Percentiles rank a stretch among this genome's conserved stretches.
Conservation (phyloP, 2,329 filamentous ascomycete genomes). For the Thelonectria discophora region DNA sequence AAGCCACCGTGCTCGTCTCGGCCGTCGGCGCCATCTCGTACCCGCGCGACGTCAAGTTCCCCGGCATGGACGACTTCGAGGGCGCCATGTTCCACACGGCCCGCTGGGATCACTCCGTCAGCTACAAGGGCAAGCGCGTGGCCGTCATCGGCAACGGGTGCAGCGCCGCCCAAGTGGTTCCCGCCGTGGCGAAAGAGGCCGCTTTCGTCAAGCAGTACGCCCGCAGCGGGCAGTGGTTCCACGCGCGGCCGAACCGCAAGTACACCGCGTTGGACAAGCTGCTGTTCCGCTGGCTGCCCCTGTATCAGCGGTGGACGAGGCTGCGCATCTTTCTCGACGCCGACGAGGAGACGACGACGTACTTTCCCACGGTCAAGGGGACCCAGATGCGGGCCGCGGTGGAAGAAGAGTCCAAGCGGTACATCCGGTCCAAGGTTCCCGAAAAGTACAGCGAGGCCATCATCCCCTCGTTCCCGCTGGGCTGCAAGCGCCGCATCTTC, state of each 20-base stretch:
- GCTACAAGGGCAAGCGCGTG: slow-evolving; percentile 44
- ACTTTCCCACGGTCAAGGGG: slow-evolving; percentile 22
- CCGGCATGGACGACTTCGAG: slow-evolving; percentile 45
- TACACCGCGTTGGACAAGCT: slow-evolving; percentile 21
- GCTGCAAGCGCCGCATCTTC: slow-evolving; percentile 46
- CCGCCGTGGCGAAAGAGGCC: slow-evolving; percentile 42
- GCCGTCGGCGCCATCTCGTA: slow-evolving; percentile 42
- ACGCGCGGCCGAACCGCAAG: slow-evolving; percentile 20
- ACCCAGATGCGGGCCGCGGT: slow-evolving; percentile 10
- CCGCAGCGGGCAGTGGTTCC: slow-evolving; percentile 34
- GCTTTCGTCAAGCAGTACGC: slow-evolving; percentile 29
- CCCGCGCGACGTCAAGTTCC: slow-evolving; percentile 40
- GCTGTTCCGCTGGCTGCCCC: slow-evolving; percentile 14
- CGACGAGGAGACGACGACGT: slow-evolving; percentile 22
- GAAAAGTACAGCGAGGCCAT: slow-evolving; percentile 12
- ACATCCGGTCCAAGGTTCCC: slow-evolving; percentile 23
- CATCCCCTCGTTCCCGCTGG: slow-evolving; percentile 33
- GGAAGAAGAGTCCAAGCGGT: slow-evolving; percentile 24
- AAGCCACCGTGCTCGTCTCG: slow-evolving; percentile 38
- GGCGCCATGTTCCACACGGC: slow-evolving; percentile 49
- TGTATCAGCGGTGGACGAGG: slow-evolving; percentile 15
- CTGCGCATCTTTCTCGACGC: slow-evolving; percentile 25
- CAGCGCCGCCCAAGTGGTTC: slow-evolving; percentile 49
- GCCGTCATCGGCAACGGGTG: slow-evolving; percentile 51
- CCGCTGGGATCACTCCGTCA: slow-evolving; percentile 44